A percentile compares a stretch with the other conserved stretches of the same genome.
Evolutionary conservation across 2,329 filamentous ascomycete genomes (phyloP).

Genomic region (Aspergillus tubingensis): DNA sequence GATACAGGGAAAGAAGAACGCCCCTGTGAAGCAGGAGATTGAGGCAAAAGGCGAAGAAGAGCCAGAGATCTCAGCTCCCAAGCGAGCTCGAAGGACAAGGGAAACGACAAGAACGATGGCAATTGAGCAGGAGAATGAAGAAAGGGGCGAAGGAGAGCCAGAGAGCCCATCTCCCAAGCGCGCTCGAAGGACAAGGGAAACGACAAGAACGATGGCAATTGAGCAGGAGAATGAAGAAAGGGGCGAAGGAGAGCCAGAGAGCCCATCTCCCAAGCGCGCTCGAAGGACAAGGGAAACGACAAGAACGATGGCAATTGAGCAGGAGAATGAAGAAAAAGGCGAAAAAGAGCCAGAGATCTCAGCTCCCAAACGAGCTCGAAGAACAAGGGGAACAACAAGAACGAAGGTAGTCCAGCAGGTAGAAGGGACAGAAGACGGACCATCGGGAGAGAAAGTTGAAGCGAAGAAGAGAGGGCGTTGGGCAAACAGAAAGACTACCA

Average conservation of each 20-base stretch:
- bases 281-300: not conserved
- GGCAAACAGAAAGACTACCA: not conserved
- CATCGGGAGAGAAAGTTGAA: not conserved
- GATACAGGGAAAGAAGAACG: not conserved
- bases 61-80: not conserved
- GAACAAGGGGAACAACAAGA: not conserved
- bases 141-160: not conserved
- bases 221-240: not conserved
- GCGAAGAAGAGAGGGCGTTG: not conserved
- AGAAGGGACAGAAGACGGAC: not conserved
- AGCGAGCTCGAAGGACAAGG: not conserved
- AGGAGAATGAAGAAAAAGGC: too few species aligned
- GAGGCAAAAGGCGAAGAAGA: not conserved
- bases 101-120: conserved; percentile 5
- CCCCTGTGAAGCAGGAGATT: not conserved
- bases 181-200: not conserved
- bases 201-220: conserved; percentile 2
- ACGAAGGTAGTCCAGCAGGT: not conserved
- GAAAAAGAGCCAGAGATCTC: too few species aligned
- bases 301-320: not conserved
- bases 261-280: too few species aligned
- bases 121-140: not conserved
- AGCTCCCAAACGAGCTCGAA: not conserved
- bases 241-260: not conserved
- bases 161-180: not conserved